These are phyloP conservation scores for Cyberlindnera bimundalis DNA, from an alignment of 805 yeast genomes.

Conservation along the genomic window DNA sequence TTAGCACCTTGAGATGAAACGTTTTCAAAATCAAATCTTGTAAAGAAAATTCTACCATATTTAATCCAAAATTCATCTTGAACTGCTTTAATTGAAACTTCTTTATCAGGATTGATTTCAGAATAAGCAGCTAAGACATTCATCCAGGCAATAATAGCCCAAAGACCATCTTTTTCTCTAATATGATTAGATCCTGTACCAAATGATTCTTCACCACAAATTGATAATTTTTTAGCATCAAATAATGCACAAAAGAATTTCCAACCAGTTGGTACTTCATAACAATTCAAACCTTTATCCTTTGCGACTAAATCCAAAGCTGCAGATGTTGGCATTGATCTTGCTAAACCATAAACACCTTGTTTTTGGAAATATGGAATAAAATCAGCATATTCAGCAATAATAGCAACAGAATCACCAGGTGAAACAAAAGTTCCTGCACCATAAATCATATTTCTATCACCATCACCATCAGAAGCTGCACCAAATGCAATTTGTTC, in stretches of 20 bases:
- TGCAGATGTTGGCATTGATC: slow-evolving; percentile 96
- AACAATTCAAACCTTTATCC: slow-evolving; percentile 65
- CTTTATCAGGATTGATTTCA: slow-evolving; percentile 48
- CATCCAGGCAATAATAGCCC: slow-evolving; percentile 98
- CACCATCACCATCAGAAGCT: slow-evolving; percentile 99
- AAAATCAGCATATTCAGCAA: slow-evolving; percentile 85
- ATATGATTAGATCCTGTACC: slow-evolving; percentile 98
- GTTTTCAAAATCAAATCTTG: slow-evolving; percentile 91
- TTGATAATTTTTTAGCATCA: slow-evolving; percentile 88
- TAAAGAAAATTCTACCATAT: slow-evolving; percentile 96
- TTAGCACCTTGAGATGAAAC: slow-evolving; percentile 73
- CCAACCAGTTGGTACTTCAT: slow-evolving; percentile 99
- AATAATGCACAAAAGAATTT: slow-evolving; percentile 94
- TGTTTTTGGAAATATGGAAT: slow-evolving; percentile 89
- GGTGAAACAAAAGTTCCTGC: slow-evolving; percentile 94
- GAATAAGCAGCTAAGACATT: slow-evolving; percentile 87
- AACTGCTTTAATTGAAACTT: slow-evolving; percentile 70
- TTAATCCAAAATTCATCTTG: slow-evolving; percentile 85
- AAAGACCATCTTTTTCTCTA: slow-evolving; percentile 95
- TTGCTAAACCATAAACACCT: slow-evolving; percentile 89
- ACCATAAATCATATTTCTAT: slow-evolving; percentile 97
- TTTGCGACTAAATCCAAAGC: slow-evolving; percentile 92
- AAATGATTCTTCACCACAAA: slow-evolving; percentile 97
- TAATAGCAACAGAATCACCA: slow-evolving; percentile 96
- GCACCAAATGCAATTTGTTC: slow-evolving; percentile 91